phyloP scores from a whole-genome alignment of 208 protist genomes.

The Leishmania aethiopica region DNA sequence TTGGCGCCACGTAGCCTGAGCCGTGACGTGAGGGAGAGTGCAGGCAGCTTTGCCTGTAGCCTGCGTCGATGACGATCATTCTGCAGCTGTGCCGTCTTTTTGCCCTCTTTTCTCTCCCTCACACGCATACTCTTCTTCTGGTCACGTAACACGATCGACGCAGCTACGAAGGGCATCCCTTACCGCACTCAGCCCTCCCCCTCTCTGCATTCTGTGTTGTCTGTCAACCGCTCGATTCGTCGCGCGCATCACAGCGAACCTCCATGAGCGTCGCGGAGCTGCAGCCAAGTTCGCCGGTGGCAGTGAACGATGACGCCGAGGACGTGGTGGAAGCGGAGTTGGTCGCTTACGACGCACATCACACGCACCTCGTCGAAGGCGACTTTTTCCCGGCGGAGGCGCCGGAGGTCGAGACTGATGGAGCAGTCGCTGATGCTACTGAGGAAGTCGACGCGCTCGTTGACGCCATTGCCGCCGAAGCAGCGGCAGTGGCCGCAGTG shows the following conservation, averaged over 20 bases:
- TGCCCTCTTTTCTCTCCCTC: background rate
- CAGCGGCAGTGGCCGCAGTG: conserved; percentile 5
- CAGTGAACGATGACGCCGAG: conserved; percentile 26
- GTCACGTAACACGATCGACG: background rate
- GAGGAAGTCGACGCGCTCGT: conserved; percentile 15
- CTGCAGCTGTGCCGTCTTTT: background rate
- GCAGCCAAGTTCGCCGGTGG: conserved; percentile 17
- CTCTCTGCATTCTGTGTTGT: background rate
- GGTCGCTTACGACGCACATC: conserved; percentile 31
- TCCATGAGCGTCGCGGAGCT: conserved; percentile 4
- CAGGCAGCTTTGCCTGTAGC: background rate
- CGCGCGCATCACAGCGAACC: background rate
- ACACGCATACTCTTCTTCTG: background rate
- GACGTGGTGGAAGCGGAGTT: conserved; percentile 53
- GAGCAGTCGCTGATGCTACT: background rate
- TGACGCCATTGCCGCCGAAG: conserved; percentile 18
- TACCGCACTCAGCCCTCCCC: background rate
- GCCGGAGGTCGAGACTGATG: conserved; percentile 19
- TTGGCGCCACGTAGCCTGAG: background rate
- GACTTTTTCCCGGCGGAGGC: conserved; percentile 66
- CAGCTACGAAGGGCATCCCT: background rate
- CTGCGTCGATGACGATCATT: background rate
- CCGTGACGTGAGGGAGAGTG: background rate
- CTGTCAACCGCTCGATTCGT: background rate
- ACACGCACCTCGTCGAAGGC: conserved; percentile 66